phyloP scores from a whole-genome alignment of 2,329 filamentous ascomycete genomes.

The Aureobasidium sp. region DNA sequence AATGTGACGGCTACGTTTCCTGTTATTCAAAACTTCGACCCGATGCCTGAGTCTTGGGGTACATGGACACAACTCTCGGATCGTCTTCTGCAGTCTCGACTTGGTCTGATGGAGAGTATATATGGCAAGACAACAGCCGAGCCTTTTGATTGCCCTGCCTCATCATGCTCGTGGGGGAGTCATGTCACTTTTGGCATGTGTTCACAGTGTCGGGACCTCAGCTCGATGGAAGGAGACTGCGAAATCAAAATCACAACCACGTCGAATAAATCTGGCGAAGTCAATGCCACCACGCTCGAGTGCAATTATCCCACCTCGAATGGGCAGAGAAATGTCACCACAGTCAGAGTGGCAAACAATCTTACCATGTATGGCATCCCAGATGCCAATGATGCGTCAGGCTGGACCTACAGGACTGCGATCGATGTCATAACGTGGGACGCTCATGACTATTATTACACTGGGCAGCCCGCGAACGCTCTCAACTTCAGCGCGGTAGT shows the following conservation, averaged over 20 bases:
- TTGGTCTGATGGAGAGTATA: neutral
- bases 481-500: neutral
- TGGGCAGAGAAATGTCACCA: neutral
- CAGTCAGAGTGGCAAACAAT: neutral
- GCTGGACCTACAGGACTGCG: neutral
- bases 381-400: neutral
- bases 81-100: neutral
- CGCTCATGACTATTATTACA: neutral
- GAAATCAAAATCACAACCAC: neutral
- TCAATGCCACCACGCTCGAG: neutral
- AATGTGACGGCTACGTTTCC: neutral
- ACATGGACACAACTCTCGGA: neutral
- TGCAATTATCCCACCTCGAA: neutral
- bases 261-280: neutral
- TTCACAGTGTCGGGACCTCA: neutral
- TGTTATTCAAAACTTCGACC: neutral
- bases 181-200: constrained; percentile 3
- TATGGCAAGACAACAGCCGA: neutral
- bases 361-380: neutral
- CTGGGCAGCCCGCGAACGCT: neutral
- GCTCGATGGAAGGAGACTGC: neutral
- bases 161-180: neutral
- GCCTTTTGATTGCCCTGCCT: neutral
- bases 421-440: neutral
- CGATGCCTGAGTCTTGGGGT: neutral